Base-by-base conservation (phyloP, 768 basidiomycete species). In the Panaeolus papilionaceus region DNA sequence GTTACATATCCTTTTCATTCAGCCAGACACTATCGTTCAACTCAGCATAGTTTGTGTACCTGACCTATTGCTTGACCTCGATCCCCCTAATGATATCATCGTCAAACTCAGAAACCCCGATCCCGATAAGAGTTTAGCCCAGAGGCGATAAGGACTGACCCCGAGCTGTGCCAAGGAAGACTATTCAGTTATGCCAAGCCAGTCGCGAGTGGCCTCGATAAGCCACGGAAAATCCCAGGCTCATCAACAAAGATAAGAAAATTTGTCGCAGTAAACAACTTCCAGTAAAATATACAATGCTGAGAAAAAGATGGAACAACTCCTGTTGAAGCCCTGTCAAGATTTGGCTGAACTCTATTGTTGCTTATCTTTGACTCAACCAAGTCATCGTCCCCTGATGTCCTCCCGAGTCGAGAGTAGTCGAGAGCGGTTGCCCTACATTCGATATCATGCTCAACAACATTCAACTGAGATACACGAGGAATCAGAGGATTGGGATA, bases 221-320 rank as follows among this genome's bases (percentile, higher is more conserved):
- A 51, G n/a, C 49, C 49, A 51, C 49, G 9, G 44, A 23, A 20
- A 47, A n/a, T 51, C 49, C 49, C 49, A 51, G 49, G 49, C 11
- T 33, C 49, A 51, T 58, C 54, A 58, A 37, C 54, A 58, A 16
- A 58, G 54, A 58, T 58, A 58, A 58, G 54, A 58, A 58, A 58
- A 14, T 58, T 58, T 58, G 54, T 33, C 3, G 54, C n/a, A 5
- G 54, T 12, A 58, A 58, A 58, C 54, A 33, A 33, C 26, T 58
- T 58, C 33, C 54, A 58, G 37, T 58, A 58, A 28, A 33, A 33
- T 33, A 1, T 33, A 33, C 54, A 26, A 33, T 10, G 26, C 54
- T 58, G 54, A 58, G 54, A 58, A 58, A 14, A 58, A 58, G 28
- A 28, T 23, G 54, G 54, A 28, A 58, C 54, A 58, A 58, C 28